Evolutionary conservation across 805 yeast species (phyloP).

Genomic region (Teunomyces barrocoloradensis): DNA sequence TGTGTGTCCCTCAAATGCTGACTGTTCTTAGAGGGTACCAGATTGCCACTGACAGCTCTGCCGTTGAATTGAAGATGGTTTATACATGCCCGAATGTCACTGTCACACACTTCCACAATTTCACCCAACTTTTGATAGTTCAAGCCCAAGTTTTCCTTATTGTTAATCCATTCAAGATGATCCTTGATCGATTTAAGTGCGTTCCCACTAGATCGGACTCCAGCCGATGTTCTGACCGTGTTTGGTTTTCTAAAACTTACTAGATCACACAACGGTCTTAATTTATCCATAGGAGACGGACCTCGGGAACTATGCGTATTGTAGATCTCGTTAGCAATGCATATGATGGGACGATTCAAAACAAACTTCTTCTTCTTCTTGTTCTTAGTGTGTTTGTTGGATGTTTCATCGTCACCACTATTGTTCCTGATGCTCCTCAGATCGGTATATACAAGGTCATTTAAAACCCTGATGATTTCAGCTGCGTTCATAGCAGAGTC

Average conservation of each 20-base stretch:
- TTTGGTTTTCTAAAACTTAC: constrained; percentile 63
- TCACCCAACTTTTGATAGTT: constrained; percentile 56
- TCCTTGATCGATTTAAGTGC: constrained; percentile 38
- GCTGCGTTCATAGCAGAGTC: constrained; percentile 48
- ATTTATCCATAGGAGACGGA: constrained; percentile 63
- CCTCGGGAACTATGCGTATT: constrained; percentile 31
- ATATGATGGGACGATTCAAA: constrained; percentile 80
- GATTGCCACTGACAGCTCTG: constrained; percentile 5
- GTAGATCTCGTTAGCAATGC: constrained; percentile 87
- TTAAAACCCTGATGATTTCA: constrained; percentile 47
- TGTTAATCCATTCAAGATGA: constrained; percentile 47
- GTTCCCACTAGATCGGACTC: constrained; percentile 37
- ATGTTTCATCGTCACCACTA: not conserved
- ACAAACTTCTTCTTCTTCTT: constrained; percentile 37
- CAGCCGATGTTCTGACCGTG: constrained; percentile 41
- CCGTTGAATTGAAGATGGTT: constrained; percentile 72
- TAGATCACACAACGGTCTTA: constrained; percentile 72
- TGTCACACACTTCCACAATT: constrained; percentile 67
- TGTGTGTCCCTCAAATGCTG: constrained; percentile 52
- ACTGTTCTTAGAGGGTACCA: not conserved
- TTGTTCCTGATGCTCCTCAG: constrained; percentile 26
- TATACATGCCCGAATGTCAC: constrained; percentile 82
- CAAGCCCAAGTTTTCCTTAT: constrained; percentile 50
- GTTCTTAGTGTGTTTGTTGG: constrained; percentile 4
- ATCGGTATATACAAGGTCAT: constrained; percentile 61